phyloP scores from a whole-genome alignment of 2,329 filamentous ascomycete species.

The Colletotrichum sp. region DNA sequence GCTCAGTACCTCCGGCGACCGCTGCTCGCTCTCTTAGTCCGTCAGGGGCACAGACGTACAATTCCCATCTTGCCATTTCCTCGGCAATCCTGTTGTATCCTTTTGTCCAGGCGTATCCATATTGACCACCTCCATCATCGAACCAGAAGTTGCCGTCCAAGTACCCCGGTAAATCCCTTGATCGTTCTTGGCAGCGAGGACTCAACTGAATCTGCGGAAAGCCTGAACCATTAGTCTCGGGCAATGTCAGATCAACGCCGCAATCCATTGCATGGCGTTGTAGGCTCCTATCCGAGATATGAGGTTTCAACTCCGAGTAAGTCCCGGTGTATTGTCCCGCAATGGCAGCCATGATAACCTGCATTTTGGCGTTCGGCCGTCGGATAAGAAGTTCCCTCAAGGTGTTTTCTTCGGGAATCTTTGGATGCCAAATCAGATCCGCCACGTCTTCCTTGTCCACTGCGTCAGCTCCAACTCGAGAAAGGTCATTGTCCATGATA shows the following conservation, averaged over 20 bases:
- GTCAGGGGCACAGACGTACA: background rate
- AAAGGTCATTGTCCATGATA: constrained; percentile 34
- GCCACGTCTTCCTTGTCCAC: constrained; percentile 25
- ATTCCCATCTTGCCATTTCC: background rate
- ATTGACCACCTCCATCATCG: background rate
- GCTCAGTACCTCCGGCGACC: background rate
- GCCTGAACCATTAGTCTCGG: background rate
- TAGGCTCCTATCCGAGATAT: background rate
- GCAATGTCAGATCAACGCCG: background rate
- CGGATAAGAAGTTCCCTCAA: constrained; percentile 32
- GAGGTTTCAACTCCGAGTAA: background rate
- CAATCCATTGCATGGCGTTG: background rate
- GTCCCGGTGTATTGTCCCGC: constrained; percentile 31
- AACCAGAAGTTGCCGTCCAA: background rate
- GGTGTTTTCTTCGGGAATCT: constrained; percentile 38
- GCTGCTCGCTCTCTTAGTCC: background rate
- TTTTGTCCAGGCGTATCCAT: background rate
- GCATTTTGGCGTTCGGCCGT: constrained; percentile 38
- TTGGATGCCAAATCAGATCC: constrained; percentile 46
- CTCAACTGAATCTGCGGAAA: background rate
- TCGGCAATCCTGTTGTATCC: background rate
- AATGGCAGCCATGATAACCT: constrained; percentile 41
- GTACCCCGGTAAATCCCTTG: background rate
- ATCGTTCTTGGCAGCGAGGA: background rate
- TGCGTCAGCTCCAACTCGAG: constrained; percentile 23